Evolutionary conservation across 1,139 yeast genomes (phyloP), one percentile per base, ranked within the genome.

Genomic region (Taiozyma sp.): DNA sequence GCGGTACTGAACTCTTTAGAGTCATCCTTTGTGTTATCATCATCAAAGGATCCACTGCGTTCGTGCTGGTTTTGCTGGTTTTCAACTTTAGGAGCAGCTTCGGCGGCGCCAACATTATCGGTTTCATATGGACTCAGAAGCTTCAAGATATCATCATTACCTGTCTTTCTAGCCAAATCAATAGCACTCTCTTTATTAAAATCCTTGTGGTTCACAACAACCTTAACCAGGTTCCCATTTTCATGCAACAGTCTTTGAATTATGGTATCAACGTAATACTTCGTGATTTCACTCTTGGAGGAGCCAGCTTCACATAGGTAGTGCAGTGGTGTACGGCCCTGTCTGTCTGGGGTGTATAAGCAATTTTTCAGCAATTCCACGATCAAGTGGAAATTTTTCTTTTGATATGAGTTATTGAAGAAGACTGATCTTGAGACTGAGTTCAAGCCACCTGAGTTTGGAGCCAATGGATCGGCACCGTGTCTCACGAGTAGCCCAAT

Each of bases 381-480:
- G 6, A 92, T 81, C 50, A 78, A 74, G 4, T 86, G 82, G 63
- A 92, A 92, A 57, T 88, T 87, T 51, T 83, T 79, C 57, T 87
- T 75, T 58, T 91, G 96, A 64, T 72, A 89, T 59, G 96, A 89
- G 66, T 93, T 93, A 56, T 92, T 91, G 73, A 91, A 93, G 61
- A 87, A 83, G 27, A 92, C 79, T 27, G 93, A 74, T 57, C 96
- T 85, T 4, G 96, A 87, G 44, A 93, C 74, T 39, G 96, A 89
- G 58, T 92, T 92, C 65, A 91, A 83, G 0, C 97, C 98, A 47
- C 79, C 75, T 53, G 78, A 73, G 64, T 91, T 93, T 23, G 87
- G 83, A 13, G 82, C 83, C 44, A 86, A 70, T 6, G 92, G 85
- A 63, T 88, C 86, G 2, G 96, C 96, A 8, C 93, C 91, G 19